A percentile compares a stretch with the other conserved stretches of the same genome.
Conservation (phyloP, 2,329 filamentous ascomycete genomes). For the Trichoderma atrobrunneum region DNA sequence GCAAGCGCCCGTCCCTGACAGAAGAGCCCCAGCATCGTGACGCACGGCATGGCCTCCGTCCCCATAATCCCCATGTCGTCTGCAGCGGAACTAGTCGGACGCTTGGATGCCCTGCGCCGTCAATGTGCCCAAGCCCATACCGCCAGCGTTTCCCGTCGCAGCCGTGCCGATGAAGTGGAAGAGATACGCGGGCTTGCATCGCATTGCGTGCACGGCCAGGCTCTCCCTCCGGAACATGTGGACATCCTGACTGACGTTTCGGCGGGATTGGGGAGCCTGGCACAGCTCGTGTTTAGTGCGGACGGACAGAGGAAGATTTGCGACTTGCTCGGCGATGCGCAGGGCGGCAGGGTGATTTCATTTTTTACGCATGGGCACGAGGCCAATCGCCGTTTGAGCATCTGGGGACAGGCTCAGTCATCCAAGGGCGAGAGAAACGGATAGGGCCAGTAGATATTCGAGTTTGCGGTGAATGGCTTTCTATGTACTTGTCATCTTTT, state of each 20-base stretch:
- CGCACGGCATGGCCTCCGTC: conserved; percentile 32
- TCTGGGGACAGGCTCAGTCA: neutral
- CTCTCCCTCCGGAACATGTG: conserved; percentile 27
- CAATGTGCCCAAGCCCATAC: conserved; percentile 21
- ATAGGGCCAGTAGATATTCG: neutral
- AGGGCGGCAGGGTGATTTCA: conserved; percentile 30
- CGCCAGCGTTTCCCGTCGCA: neutral
- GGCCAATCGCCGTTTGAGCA: neutral
- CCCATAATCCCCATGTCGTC: conserved; percentile 44
- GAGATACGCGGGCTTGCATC: conserved; percentile 21
- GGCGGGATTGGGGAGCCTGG: conserved; percentile 28
- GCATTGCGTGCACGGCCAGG: conserved; percentile 29
- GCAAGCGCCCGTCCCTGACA: neutral
- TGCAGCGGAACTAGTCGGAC: conserved; percentile 34
- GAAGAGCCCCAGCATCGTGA: conserved; percentile 30
- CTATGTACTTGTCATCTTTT: too few species aligned
- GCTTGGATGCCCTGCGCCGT: conserved; percentile 39
- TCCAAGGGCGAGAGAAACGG: too few species aligned
- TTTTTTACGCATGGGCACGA: conserved; percentile 30
- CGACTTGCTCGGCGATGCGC: conserved; percentile 31
- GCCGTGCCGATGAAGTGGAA: neutral
- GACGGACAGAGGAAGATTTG: conserved; percentile 25
- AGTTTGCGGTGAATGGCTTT: neutral
- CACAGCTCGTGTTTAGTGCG: conserved; percentile 23
- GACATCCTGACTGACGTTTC: conserved; percentile 32